Conservation (phyloP, 371 early-diverging fungal species). For the Mortierella sp. region DNA sequence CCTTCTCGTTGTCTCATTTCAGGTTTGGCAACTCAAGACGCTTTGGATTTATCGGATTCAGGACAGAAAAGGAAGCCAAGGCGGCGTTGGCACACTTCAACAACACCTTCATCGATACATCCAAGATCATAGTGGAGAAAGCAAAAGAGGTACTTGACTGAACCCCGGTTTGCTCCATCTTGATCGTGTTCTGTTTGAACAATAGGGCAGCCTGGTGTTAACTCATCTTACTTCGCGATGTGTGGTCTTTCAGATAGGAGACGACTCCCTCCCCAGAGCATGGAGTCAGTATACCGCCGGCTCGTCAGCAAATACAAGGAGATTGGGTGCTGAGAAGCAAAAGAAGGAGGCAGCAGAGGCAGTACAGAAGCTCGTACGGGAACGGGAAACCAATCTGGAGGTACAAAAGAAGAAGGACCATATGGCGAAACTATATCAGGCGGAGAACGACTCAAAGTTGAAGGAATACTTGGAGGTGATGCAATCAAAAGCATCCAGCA, state of each 20-base stretch:
- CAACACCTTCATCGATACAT: conserved; percentile 92
- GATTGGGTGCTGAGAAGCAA: conserved; percentile 41
- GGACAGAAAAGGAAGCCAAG: conserved; percentile 85
- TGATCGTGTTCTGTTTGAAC: neutral
- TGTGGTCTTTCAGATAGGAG: conserved; percentile 64
- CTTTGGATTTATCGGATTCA: conserved; percentile 94
- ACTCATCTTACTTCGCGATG: neutral
- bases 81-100: conserved; percentile 88
- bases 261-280: conserved; percentile 82
- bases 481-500: conserved; percentile 80
- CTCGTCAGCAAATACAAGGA: conserved; percentile 72
- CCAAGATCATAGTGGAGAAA: conserved; percentile 84
- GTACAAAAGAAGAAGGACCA: conserved; percentile 60
- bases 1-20: too few species aligned
- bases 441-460: conserved; percentile 81
- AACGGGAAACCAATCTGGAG: conserved; percentile 33
- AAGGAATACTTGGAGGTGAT: conserved; percentile 92
- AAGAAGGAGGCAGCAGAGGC: conserved; percentile 56
- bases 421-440: conserved; percentile 66
- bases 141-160: conserved; percentile 77
- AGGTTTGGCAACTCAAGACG: conserved; percentile 84
- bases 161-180: neutral
- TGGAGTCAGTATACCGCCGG: conserved; percentile 91
- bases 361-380: conserved; percentile 45
- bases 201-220: neutral